Evolutionary conservation across 2,329 filamentous ascomycete species (phyloP), one percentile per base, ranked within the genome.

Genomic region (Penicillium sp.): DNA sequence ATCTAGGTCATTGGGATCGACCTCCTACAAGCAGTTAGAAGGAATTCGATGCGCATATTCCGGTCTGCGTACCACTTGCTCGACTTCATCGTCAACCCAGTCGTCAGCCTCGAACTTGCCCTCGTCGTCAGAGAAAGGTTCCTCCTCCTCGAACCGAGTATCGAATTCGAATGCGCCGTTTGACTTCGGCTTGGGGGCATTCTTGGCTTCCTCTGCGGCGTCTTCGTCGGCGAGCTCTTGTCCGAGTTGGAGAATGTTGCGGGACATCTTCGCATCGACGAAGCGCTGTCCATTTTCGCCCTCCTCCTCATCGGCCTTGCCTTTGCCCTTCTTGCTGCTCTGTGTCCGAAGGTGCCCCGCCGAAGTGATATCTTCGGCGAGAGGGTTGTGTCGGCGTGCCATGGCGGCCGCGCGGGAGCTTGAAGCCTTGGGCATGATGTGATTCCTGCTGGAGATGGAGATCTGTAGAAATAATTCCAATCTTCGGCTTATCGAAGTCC

Each of bases 181-280:
- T 18, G 77, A 72, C 54, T 78, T 69, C 57, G 75, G 68, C 57
- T 77, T 62, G 62, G 77, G 70, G 62, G 76, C 65, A 57, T 70
- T 60, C 63, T 72, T 62, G 32, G 64, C 67, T 34, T 67, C 67
- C 62, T 85, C 81, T 32, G 80, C 79, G 53, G 82, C 83, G 52
- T 93, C 91, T 72, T 97, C 93, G 40, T 94, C 91, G 13, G 86
- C 88, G 13, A 99, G 80, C 69, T 96, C 91, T 67, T 92, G 89
- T 52, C 93, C 93, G 66, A 97, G 91, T 63, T 89, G 86, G 57
- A 99, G 72, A 71, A 99, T 99, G 67, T 91, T 92, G 64, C 87
- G 84, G 54, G 93, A 96, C 16, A 92, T 87, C 71, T 91, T 92
- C 55, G 92, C 87, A 73, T 97, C 92, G 57, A 99, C 86, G 68